These are phyloP conservation scores for Lasiodiplodia citricola DNA, from an alignment of 2,329 filamentous ascomycete species.

Conservation along the genomic window DNA sequence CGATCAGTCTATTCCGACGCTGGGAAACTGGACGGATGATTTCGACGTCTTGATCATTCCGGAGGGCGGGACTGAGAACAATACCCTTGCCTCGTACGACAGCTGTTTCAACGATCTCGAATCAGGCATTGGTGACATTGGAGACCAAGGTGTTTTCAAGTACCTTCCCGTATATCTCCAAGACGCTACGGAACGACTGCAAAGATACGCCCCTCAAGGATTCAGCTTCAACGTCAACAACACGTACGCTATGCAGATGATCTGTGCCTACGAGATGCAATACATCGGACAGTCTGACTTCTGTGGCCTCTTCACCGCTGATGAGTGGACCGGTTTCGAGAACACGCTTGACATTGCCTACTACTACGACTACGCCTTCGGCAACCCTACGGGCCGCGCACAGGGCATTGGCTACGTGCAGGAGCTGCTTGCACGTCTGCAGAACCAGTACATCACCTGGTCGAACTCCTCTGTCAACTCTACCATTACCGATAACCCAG, in stretches of 20 bases:
- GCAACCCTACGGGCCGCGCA: conserved; percentile 57
- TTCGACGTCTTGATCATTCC: conserved; percentile 59
- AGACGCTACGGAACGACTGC: conserved; percentile 53
- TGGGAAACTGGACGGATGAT: conserved; percentile 49
- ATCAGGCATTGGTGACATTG: conserved; percentile 42
- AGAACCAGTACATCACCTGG: conserved; percentile 52
- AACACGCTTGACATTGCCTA: conserved; percentile 60
- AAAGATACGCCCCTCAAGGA: conserved; percentile 52
- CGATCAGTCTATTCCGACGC: conserved; percentile 37
- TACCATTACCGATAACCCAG: conserved; percentile 52
- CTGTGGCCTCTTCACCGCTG: conserved; percentile 59
- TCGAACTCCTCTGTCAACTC: conserved; percentile 60
- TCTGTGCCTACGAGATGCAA: conserved; percentile 61
- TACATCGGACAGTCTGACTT: conserved; percentile 59
- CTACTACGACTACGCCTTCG: conserved; percentile 54
- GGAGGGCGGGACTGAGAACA: conserved; percentile 57
- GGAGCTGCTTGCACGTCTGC: conserved; percentile 57
- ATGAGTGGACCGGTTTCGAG: conserved; percentile 62
- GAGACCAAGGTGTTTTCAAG: conserved; percentile 48
- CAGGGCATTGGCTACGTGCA: conserved; percentile 61
- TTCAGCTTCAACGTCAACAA: conserved; percentile 58
- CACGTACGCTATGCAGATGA: conserved; percentile 54
- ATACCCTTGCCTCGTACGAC: conserved; percentile 56
- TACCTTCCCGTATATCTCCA: conserved; percentile 56
- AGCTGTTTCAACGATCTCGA: conserved; percentile 52